phyloP scores from a whole-genome alignment of 345 rosid species.

The Melaleuca quinquenervia region DNA sequence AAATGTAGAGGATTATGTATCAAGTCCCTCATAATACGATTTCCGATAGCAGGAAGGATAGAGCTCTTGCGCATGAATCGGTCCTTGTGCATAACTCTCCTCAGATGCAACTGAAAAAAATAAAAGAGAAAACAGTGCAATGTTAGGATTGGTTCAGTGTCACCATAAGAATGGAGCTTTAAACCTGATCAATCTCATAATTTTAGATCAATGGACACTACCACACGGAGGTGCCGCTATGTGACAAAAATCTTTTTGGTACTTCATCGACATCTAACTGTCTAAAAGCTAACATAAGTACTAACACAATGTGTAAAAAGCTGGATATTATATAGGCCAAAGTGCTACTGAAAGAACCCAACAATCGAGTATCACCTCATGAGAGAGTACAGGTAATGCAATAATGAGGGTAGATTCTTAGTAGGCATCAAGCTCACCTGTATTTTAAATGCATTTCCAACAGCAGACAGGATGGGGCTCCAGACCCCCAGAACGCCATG shows the following conservation, averaged over 20 bases:
- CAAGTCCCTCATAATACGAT: slow-evolving; percentile 91
- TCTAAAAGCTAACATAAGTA: neutral
- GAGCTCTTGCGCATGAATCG: slow-evolving; percentile 95
- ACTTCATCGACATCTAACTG: neutral
- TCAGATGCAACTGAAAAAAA: slow-evolving; percentile 63
- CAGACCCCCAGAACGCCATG: slow-evolving; percentile 89
- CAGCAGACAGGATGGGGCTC: slow-evolving; percentile 91
- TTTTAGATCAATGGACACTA: neutral
- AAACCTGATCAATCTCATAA: neutral
- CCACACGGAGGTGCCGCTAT: neutral
- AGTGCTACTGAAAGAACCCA: neutral
- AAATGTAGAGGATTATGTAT: slow-evolving; percentile 95
- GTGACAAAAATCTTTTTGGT: neutral
- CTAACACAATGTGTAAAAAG: neutral
- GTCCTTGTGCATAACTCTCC: slow-evolving; percentile 87
- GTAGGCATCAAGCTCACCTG: slow-evolving; percentile 43
- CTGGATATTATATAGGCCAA: neutral
- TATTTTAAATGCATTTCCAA: slow-evolving; percentile 94
- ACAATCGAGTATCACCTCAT: neutral
- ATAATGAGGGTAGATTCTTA: neutral
- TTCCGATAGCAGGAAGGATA: slow-evolving; percentile 68
- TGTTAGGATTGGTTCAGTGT: neutral
- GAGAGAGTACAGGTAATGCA: neutral
- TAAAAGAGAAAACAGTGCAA: neutral
- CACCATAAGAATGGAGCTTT: neutral